Evolutionary conservation across 176 grass and related monocot genomes (phyloP).

Genomic region (Chrysopogon serrulatus): DNA sequence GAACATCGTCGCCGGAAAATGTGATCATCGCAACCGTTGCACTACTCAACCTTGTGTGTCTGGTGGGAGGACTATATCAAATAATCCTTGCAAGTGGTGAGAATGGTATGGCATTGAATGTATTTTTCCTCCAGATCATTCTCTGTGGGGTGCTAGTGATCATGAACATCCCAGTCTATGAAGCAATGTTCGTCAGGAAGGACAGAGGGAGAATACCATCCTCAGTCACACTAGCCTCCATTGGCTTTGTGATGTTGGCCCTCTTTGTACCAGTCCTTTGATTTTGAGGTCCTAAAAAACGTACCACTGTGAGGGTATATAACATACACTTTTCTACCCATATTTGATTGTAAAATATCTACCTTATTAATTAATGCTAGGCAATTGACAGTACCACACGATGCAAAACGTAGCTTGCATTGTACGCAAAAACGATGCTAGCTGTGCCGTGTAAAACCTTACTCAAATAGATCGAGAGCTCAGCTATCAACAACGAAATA

Average conservation of each 20-base stretch:
- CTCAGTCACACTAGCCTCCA: slow-evolving; percentile 25
- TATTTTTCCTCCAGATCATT: slow-evolving; percentile 38
- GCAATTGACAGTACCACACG: no score
- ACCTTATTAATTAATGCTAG: no score
- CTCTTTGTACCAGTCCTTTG: slow-evolving; percentile 18
- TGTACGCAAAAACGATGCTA: no score
- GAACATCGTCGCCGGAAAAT: slow-evolving; percentile 33
- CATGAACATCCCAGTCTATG: slow-evolving; percentile 36
- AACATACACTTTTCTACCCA: no score
- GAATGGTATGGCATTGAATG: slow-evolving; percentile 9
- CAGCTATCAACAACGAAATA: no score
- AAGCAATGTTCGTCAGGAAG: slow-evolving; percentile 53
- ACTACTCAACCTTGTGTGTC: slow-evolving; percentile 51
- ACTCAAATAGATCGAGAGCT: no score
- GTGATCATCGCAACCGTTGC: slow-evolving; percentile 49
- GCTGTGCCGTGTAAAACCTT: no score
- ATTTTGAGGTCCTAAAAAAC: background rate
- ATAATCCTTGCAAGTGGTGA: background rate
- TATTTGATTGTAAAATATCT: no score
- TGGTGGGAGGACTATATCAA: slow-evolving; percentile 22
- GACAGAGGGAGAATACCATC: slow-evolving; percentile 41
- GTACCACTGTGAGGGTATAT: no score
- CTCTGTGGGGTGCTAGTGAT: slow-evolving; percentile 37
- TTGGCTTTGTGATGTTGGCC: slow-evolving; percentile 15
- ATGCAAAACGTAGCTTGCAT: no score